phyloP scores from a whole-genome alignment of 768 basidiomycete species.

The Boletus edulis region DNA sequence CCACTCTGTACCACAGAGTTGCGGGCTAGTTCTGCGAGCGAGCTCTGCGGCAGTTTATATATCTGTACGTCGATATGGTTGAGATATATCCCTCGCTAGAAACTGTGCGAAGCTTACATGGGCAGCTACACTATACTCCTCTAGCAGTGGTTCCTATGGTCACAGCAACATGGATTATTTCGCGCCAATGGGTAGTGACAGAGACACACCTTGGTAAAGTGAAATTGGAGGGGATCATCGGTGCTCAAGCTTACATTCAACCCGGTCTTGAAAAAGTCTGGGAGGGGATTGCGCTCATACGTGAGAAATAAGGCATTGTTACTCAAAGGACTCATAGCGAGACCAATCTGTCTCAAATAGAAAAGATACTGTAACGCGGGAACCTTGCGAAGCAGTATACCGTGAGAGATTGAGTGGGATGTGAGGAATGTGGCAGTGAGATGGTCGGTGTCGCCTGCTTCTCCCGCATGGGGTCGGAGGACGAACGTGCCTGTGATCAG shows the following conservation, averaged over 20 bases:
- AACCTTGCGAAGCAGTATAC: conserved; percentile 97
- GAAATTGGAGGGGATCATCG: conserved; percentile 95
- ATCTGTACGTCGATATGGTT: conserved; percentile 50
- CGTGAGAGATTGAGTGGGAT: conserved; percentile 97
- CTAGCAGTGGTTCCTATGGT: conserved; percentile 82
- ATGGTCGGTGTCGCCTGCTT: conserved; percentile 98
- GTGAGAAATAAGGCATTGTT: conserved; percentile 97
- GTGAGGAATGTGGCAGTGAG: conserved; percentile 94
- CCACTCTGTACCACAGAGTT: conserved; percentile 97
- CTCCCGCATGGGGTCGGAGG: conserved; percentile 93
- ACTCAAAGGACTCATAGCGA: conserved; percentile 97
- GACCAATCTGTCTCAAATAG: conserved; percentile 96
- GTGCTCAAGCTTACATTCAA: conserved; percentile 96
- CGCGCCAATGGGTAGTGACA: background rate
- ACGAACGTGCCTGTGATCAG: conserved; percentile 81
- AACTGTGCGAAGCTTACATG: conserved; percentile 55
- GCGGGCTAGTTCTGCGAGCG: conserved; percentile 94
- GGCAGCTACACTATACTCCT: conserved; percentile 97
- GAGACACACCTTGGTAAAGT: conserved; percentile 88
- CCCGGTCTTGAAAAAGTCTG: conserved; percentile 95
- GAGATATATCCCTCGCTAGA: background rate
- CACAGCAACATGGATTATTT: background rate
- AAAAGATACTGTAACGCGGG: conserved; percentile 96
- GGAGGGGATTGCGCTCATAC: conserved; percentile 95
- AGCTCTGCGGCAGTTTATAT: conserved; percentile 93